A percentile compares a stretch with the other conserved stretches of the same genome.
These are phyloP conservation scores for Leishmania tropica DNA, from an alignment of 208 protist genomes.

Conservation along the genomic window DNA sequence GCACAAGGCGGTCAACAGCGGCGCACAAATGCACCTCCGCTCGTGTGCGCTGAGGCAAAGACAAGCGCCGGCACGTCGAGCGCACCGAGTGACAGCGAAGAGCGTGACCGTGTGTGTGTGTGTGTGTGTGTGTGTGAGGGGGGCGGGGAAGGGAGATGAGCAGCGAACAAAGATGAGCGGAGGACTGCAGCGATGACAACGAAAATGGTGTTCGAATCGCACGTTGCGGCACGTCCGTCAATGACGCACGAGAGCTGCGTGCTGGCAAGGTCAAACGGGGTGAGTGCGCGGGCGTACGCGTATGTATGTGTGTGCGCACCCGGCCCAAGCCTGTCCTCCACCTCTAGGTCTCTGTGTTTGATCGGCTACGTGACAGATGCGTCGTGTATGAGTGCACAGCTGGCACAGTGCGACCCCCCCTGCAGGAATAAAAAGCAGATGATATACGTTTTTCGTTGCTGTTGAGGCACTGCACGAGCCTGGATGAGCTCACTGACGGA, in stretches of 20 bases:
- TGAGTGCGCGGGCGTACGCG: background rate
- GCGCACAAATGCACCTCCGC: background rate
- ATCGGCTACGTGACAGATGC: background rate
- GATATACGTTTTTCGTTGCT: background rate
- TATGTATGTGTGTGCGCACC: background rate
- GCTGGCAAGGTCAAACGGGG: background rate
- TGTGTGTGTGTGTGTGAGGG: too few relatives aligned
- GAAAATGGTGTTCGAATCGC: background rate
- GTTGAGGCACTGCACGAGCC: background rate
- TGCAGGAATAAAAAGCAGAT: background rate
- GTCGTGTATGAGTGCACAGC: background rate
- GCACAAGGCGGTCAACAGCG: too few relatives aligned
- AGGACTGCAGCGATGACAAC: background rate
- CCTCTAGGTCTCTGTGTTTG: background rate
- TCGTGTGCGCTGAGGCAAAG: background rate
- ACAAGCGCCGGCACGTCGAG: background rate
- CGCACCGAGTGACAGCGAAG: background rate
- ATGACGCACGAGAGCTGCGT: background rate
- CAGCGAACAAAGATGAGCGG: background rate
- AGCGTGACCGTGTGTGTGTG: background rate
- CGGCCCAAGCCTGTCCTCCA: background rate
- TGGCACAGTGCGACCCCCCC: background rate
- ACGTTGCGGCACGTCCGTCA: background rate
- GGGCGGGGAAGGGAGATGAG: too few relatives aligned
- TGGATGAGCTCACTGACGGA: background rate